Base-by-base conservation (phyloP, 2,329 filamentous ascomycete genomes). In the Phaeophleospora eucalypticola region DNA sequence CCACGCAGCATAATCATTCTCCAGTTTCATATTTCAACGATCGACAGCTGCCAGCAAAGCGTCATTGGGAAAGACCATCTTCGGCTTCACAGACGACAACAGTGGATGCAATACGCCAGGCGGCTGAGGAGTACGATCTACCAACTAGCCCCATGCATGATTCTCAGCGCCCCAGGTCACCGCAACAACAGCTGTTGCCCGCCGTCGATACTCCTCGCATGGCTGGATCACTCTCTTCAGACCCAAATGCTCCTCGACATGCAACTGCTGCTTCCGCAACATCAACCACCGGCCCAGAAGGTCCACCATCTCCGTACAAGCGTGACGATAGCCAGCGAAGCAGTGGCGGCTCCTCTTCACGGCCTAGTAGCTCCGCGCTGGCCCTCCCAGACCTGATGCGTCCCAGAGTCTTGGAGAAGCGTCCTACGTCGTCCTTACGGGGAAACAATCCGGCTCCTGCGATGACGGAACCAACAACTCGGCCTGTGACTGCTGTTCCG, bases 381-480 rank as follows among this genome's bases (percentile, higher is more conserved):
- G 44, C 63, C 16, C 53, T 69, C 14, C 62, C 66, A 32, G 66
- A 68, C 6, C 57, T 71, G 3, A 49, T 43, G 34, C 43, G 36
- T 32, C 35, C 43, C 7, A 43, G 36, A 29, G 19, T 34, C 6
- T 35, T 41, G 3, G 32, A 43, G 29, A 37, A 24, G 7, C 24
- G 24, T 7, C 24, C 24, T 29, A 7, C 21, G 15, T 27, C 35
- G 20, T 38, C 51, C 45, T 16, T 35, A 21, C 21, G 53, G 51
- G 21, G 46, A 44, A 19, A 21, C 35, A n/a, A n/a, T n/a, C 24
- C 7, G 24, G 12, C 7, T 29, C 24, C 7, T 29, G 7, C 24
- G 12, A 29, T 29, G 24, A 7, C 24, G 24, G 7, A 29, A 29
- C 24, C 12, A 12, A 29, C 24, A 29, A 29, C 24, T 29, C 24